phyloP scores from a whole-genome alignment of 1,139 yeast species.

The Pichia cactophila region DNA sequence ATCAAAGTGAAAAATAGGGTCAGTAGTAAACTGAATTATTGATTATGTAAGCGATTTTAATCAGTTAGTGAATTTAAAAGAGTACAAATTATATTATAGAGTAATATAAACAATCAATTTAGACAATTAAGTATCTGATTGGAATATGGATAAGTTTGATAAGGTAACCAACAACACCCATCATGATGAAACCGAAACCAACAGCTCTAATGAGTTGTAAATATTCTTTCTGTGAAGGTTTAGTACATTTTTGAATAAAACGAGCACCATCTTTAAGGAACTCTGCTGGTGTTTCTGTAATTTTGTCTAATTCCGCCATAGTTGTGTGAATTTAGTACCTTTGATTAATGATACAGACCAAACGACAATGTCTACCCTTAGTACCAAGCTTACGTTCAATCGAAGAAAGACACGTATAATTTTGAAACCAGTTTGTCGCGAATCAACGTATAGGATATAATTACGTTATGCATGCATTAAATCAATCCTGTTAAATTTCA shows the following conservation, averaged over 20 bases:
- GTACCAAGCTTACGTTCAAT: no score
- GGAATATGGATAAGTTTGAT: conserved; percentile 95
- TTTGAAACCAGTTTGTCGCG: no score
- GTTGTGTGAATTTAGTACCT: not conserved
- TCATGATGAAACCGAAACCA: conserved; percentile 92
- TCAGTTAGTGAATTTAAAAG: no score
- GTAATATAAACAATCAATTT: conserved; percentile 17
- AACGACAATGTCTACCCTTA: not conserved
- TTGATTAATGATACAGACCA: no score
- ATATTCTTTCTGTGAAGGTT: conserved; percentile 87
- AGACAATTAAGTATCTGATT: conserved; percentile 92
- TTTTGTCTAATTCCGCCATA: conserved; percentile 53
- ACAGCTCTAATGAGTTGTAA: conserved; percentile 86
- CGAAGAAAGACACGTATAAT: no score
- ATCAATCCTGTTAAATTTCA: no score
- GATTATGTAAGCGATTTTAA: not conserved
- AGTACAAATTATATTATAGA: not conserved
- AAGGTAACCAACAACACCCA: conserved; percentile 96
- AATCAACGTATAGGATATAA: no score
- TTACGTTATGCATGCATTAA: no score
- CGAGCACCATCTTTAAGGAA: conserved; percentile 87
- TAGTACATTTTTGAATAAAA: conserved; percentile 84
- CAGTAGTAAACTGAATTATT: no score
- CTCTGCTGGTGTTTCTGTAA: conserved; percentile 84
- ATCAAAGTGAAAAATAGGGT: not conserved